A percentile compares a stretch with the other conserved stretches of the same genome.
Conservation (phyloP, 140 eudicot genomes). For the Cichorium intybus region DNA sequence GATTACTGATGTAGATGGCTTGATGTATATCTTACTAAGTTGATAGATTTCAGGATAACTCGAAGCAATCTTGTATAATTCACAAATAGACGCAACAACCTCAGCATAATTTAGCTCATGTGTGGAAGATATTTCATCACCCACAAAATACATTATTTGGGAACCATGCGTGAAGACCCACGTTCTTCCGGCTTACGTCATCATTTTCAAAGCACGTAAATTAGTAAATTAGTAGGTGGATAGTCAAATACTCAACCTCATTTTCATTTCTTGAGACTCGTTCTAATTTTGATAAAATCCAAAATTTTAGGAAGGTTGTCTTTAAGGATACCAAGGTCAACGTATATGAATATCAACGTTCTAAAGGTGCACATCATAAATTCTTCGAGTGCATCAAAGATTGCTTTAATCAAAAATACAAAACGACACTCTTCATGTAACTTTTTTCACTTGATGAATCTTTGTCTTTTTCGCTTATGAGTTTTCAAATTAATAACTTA, state of each 20-base stretch:
- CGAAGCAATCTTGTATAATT: constrained; percentile 36
- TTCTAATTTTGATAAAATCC: too few relatives aligned
- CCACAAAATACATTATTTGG: constrained; percentile 60
- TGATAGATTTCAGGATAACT: constrained; percentile 51
- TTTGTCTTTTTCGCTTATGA: neutral
- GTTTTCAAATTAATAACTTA: neutral
- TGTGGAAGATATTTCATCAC: constrained; percentile 38
- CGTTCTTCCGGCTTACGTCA: constrained; percentile 43
- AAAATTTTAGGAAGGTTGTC: constrained; percentile 26
- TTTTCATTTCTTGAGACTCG: too few relatives aligned
- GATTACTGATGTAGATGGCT: constrained; percentile 40
- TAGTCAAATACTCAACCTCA: too few relatives aligned
- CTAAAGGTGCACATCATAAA: constrained; percentile 35
- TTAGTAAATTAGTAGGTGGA: too few relatives aligned
- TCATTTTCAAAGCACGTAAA: constrained; percentile 40
- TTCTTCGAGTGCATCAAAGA: constrained; percentile 31
- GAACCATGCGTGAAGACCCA: constrained; percentile 52
- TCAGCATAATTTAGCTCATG: constrained; percentile 54
- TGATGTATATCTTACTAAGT: constrained; percentile 56
- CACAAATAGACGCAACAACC: constrained; percentile 42
- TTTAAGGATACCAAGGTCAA: constrained; percentile 29
- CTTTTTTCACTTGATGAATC: constrained; percentile 9
- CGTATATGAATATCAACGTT: constrained; percentile 30
- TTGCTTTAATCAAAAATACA: constrained; percentile 24
- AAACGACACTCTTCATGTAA: constrained; percentile 32